Conservation (phyloP, 345 rosid species). For the Crucihimalaya himalaica region DNA sequence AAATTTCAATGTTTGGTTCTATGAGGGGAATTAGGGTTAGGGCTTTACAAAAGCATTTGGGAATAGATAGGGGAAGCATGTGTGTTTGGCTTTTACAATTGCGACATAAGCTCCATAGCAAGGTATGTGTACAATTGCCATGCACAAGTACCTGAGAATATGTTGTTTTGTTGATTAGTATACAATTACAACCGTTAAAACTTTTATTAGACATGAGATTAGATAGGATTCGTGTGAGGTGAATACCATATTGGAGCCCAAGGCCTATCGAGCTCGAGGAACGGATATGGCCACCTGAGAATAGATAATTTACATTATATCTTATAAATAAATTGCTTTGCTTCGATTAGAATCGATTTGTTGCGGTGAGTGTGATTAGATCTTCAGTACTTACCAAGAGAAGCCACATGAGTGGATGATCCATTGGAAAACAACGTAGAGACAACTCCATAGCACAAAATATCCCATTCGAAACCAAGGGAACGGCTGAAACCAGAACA, state of each 20-base stretch:
- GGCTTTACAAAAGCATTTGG: constrained; percentile 47
- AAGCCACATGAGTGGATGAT: constrained; percentile 77
- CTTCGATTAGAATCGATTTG: background rate
- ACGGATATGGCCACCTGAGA: constrained; percentile 96
- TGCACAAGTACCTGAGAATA: constrained; percentile 56
- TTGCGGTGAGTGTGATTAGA: background rate
- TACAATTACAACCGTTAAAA: background rate
- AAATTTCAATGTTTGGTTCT: background rate
- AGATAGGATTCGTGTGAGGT: background rate
- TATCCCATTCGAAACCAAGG: constrained; percentile 89
- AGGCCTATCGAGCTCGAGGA: constrained; percentile 63
- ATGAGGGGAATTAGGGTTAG: background rate
- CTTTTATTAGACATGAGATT: background rate
- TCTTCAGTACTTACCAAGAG: constrained; percentile 54
- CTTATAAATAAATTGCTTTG: too few relatives aligned
- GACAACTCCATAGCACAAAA: constrained; percentile 76
- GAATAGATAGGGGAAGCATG: constrained; percentile 48
- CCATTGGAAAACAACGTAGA: constrained; percentile 85
- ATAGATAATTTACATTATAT: background rate
- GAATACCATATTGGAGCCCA: constrained; percentile 66
- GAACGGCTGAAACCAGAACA: constrained; percentile 50
- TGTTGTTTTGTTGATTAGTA: background rate
- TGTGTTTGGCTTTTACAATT: constrained; percentile 54
- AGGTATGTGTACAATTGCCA: constrained; percentile 70
- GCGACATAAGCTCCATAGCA: constrained; percentile 65